Evolutionary conservation across 345 rosid genomes (phyloP).

Genomic region (Angophora floribunda): DNA sequence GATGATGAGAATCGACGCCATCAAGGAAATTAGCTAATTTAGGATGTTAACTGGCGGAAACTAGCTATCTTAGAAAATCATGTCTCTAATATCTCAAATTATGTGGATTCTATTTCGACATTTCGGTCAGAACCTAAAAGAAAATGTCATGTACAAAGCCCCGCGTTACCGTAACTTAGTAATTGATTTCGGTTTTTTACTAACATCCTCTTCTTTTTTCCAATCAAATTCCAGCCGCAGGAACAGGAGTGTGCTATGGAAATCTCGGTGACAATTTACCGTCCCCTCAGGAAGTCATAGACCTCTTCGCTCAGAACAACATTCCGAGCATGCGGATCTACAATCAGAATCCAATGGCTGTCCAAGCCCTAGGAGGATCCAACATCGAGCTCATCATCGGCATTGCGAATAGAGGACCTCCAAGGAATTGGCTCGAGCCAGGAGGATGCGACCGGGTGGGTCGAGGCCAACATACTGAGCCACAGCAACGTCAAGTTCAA

Average conservation of each 20-base stretch:
- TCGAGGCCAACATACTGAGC: constrained; percentile 24
- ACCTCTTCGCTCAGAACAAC: constrained; percentile 28
- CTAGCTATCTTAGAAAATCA: background rate
- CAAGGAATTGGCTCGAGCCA: constrained; percentile 22
- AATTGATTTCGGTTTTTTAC: background rate
- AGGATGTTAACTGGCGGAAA: background rate
- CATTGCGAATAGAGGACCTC: constrained; percentile 23
- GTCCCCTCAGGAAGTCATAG: constrained; percentile 25
- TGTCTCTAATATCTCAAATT: background rate
- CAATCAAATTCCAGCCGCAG: constrained; percentile 16
- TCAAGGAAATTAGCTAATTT: background rate
- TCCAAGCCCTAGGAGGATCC: constrained; percentile 42
- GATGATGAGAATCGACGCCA: background rate
- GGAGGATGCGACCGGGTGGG: constrained; percentile 35
- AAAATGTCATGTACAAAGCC: background rate
- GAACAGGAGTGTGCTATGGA: constrained; percentile 68
- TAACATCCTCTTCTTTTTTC: background rate
- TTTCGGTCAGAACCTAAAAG: background rate
- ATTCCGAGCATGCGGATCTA: constrained; percentile 43
- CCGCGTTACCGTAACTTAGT: background rate
- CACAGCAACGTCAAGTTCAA: constrained; percentile 27
- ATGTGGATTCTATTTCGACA: background rate
- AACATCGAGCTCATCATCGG: constrained; percentile 37
- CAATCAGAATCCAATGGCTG: constrained; percentile 12
- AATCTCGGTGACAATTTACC: constrained; percentile 41